Conservation (phyloP, 208 protist genomes). For the Crithidia bombi region DNA sequence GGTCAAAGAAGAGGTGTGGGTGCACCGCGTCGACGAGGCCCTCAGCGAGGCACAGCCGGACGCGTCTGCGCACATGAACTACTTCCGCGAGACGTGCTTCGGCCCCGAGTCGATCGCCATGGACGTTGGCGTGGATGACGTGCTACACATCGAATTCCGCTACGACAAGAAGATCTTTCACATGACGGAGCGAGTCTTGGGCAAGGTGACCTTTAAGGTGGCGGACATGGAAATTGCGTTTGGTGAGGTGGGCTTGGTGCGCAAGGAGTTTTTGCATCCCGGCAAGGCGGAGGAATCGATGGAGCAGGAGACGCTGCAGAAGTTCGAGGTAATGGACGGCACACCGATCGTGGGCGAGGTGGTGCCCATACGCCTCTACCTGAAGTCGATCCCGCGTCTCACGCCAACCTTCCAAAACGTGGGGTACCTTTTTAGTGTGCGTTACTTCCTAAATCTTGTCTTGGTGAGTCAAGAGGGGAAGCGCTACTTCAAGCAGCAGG, state of each 20-base stretch:
- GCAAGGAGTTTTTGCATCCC: constrained; percentile 61
- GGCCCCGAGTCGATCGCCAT: constrained; percentile 65
- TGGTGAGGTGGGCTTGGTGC: constrained; percentile 81
- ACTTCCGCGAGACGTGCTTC: constrained; percentile 82
- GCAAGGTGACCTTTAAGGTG: constrained; percentile 82
- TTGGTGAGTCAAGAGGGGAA: constrained; percentile 79
- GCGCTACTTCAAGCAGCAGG: constrained; percentile 92
- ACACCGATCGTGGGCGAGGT: constrained; percentile 89
- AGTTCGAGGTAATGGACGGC: constrained; percentile 94
- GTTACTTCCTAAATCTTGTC: constrained; percentile 89
- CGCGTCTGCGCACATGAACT: constrained; percentile 62
- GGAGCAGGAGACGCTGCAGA: constrained; percentile 84
- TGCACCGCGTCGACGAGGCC: constrained; percentile 62
- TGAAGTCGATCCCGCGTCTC: constrained; percentile 76
- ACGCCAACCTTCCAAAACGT: constrained; percentile 84
- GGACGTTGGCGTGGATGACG: constrained; percentile 87
- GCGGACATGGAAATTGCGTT: constrained; percentile 73
- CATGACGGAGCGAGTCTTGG: constrained; percentile 74
- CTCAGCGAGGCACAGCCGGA: constrained; percentile 50
- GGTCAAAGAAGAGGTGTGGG: constrained; percentile 73
- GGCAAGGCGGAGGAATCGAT: constrained; percentile 36
- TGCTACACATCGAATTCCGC: constrained; percentile 92
- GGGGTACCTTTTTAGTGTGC: constrained; percentile 67
- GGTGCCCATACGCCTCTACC: constrained; percentile 89
- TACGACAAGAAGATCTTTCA: constrained; percentile 88